A percentile compares a stretch with the other conserved stretches of the same genome.
phyloP scores from a whole-genome alignment of 306 rosid genomes.

The Geum urbanum region DNA sequence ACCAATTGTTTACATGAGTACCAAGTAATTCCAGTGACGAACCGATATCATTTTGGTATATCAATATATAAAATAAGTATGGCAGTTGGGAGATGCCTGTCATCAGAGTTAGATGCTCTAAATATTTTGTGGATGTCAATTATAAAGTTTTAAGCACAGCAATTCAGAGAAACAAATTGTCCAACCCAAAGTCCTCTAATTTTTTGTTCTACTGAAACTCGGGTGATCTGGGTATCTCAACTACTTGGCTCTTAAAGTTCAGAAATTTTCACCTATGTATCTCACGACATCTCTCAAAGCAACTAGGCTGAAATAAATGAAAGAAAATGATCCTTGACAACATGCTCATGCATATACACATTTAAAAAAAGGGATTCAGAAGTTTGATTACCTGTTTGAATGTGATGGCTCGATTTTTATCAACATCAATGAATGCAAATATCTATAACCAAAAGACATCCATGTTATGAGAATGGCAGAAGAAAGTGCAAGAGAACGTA shows the following conservation, averaged over 20 bases:
- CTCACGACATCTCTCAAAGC: background rate
- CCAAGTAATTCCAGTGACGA: background rate
- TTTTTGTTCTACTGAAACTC: background rate
- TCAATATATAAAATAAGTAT: background rate
- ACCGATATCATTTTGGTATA: background rate
- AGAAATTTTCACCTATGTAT: background rate
- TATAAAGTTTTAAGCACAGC: background rate
- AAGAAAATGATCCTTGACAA: background rate
- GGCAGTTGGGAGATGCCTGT: background rate
- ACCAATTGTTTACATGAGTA: background rate
- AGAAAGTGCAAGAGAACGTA: background rate
- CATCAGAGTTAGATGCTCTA: background rate
- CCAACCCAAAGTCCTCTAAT: background rate
- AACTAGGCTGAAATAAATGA: background rate
- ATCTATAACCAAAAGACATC: constrained; percentile 43
- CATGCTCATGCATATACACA: background rate
- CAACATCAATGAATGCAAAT: constrained; percentile 67
- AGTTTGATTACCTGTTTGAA: constrained; percentile 62
- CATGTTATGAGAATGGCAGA: background rate
- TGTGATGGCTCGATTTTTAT: constrained; percentile 58
- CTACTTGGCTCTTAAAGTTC: background rate
- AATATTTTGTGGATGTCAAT: background rate
- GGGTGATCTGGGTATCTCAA: background rate
- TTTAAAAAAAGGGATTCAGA: constrained; percentile 1
- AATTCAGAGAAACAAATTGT: background rate